phyloP scores from a whole-genome alignment of 495 filamentous ascomycete species.

The Penicillium angulare region DNA sequence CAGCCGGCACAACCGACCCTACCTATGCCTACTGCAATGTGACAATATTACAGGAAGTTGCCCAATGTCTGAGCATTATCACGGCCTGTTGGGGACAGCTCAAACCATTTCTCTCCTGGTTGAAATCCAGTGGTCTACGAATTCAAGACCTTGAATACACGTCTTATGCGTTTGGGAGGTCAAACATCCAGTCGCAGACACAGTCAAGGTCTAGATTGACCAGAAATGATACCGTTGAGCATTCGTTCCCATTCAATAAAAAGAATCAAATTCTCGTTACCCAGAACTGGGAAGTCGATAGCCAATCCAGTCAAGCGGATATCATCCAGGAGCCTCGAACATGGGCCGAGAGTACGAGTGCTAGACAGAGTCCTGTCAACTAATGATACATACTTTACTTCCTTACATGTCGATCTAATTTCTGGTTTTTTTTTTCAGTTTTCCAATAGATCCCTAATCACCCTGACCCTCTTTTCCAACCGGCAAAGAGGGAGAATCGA shows the following conservation, averaged over 20 bases:
- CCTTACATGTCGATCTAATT: no score
- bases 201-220: constrained; percentile 3
- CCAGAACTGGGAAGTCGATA: constrained; percentile 22
- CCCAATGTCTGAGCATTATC: constrained; percentile 23
- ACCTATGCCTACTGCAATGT: constrained; percentile 20
- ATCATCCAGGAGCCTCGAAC: constrained; percentile 14
- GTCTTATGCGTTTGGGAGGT: constrained; percentile 9
- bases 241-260: neutral
- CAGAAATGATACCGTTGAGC: neutral
- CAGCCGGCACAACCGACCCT: constrained; percentile 13
- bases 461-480: no score
- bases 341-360: neutral
- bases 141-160: constrained; percentile 21
- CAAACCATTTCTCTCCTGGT: constrained; percentile 26
- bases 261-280: constrained; percentile 16
- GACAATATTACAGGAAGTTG: constrained; percentile 16
- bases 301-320: constrained; percentile 20
- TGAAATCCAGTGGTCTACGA: constrained; percentile 23
- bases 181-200: constrained; percentile 11
- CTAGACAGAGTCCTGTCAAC: neutral
- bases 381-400: neutral
- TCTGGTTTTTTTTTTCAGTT: no score
- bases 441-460: no score
- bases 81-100: constrained; percentile 31
- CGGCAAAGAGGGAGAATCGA: no score